Conservation (phyloP, 768 basidiomycete genomes). For the Galerina marginata region DNA sequence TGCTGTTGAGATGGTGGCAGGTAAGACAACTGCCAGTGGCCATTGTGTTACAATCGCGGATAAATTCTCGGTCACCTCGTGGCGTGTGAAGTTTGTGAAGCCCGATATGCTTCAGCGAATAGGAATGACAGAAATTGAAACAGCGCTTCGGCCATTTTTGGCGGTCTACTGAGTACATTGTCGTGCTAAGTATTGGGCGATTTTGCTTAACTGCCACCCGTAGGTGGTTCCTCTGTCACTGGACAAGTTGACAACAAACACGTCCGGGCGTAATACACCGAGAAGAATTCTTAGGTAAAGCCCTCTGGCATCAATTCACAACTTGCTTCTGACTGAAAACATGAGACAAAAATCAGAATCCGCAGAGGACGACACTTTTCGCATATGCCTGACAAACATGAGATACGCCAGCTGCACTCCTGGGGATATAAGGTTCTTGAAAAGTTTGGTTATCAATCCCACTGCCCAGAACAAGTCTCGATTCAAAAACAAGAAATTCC, state of each 20-base stretch:
- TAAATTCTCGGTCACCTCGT: no score
- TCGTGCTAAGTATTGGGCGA: not conserved
- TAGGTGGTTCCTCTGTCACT: not conserved
- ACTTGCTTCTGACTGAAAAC: not conserved
- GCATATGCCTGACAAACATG: not conserved
- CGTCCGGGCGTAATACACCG: no score
- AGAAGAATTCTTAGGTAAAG: not conserved
- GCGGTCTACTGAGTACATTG: not conserved
- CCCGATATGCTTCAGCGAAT: no score
- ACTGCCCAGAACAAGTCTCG: slow-evolving; percentile 6
- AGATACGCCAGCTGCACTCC: slow-evolving; percentile 28
- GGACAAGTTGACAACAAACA: no score
- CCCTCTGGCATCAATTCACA: not conserved
- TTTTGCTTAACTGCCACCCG: not conserved
- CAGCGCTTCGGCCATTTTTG: not conserved
- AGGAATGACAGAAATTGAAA: no score
- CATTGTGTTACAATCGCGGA: no score
- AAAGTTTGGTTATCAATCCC: slow-evolving; percentile 21
- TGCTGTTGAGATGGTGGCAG: no score
- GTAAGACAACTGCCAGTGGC: no score
- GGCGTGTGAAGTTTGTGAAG: no score
- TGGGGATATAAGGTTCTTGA: slow-evolving; percentile 35
- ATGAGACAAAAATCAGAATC: not conserved
- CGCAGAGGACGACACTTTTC: not conserved
- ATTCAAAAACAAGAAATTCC: slow-evolving; percentile 17